Evolutionary conservation across 1,284 basidiomycete genomes (phyloP).

Genomic region (Ceratobasidium sp.): DNA sequence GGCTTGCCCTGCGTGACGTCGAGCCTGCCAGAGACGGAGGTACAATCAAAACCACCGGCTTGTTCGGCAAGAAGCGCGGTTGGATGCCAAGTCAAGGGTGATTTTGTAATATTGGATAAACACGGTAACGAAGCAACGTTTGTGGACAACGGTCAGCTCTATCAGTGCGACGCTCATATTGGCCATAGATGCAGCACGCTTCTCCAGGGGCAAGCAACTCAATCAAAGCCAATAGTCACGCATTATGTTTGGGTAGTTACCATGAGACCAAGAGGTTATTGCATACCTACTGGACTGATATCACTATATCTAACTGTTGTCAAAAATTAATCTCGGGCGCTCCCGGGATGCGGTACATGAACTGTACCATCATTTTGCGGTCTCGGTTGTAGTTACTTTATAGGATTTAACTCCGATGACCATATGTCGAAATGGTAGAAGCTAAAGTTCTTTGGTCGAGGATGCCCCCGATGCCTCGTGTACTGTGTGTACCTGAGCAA

Average conservation of each 20-base stretch:
- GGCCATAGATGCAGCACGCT: background rate
- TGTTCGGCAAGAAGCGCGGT: background rate
- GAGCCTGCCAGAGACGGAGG: background rate
- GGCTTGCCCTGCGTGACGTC: constrained; percentile 4
- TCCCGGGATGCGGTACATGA: no score
- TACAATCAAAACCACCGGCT: background rate
- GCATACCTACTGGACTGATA: background rate
- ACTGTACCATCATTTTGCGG: no score
- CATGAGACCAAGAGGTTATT: background rate
- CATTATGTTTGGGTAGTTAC: background rate
- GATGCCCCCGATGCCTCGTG: no score
- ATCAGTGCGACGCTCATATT: no score
- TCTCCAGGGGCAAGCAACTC: background rate
- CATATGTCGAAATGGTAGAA: no score
- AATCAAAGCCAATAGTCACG: background rate
- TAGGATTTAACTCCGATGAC: no score
- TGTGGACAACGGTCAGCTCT: no score
- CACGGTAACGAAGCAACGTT: background rate
- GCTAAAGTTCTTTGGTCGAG: no score
- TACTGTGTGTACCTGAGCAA: no score
- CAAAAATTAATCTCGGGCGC: no score
- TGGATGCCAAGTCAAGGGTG: background rate
- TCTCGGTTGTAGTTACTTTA: no score
- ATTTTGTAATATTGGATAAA: background rate
- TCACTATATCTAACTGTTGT: no score